phyloP scores from a whole-genome alignment of 225 moss, liverwort and hornwort genomes.

The Physcomitrellopsis africana region DNA sequence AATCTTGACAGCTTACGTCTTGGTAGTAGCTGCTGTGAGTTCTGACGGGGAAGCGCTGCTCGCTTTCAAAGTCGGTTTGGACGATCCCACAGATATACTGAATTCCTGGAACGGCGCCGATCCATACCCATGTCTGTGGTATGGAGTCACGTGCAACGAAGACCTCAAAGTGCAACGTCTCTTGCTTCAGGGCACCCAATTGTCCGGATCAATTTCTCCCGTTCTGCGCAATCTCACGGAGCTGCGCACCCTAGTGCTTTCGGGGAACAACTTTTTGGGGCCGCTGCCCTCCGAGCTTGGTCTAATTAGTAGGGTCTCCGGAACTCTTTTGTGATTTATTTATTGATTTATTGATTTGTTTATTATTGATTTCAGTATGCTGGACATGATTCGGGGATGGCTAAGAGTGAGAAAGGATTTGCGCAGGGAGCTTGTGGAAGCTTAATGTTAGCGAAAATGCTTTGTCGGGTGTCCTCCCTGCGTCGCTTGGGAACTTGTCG shows the following conservation, averaged over 20 bases:
- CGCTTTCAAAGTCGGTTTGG: slow-evolving; percentile 60
- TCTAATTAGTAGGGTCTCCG: slow-evolving; percentile 36
- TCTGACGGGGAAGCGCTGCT: slow-evolving; percentile 64
- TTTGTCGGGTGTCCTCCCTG: slow-evolving; percentile 60
- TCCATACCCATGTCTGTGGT: slow-evolving; percentile 63
- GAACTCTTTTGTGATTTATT: too few relatives aligned
- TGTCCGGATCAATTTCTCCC: slow-evolving; percentile 66
- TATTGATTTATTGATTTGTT: too few relatives aligned
- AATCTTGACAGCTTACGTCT: not conserved
- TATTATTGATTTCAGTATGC: too few relatives aligned
- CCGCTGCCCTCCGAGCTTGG: slow-evolving; percentile 49
- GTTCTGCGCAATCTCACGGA: slow-evolving; percentile 56
- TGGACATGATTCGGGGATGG: too few relatives aligned
- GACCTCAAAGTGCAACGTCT: slow-evolving; percentile 52
- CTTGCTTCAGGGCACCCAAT: slow-evolving; percentile 40
- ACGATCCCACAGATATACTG: slow-evolving; percentile 46
- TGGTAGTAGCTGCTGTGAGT: slow-evolving; percentile 28
- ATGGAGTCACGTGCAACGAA: slow-evolving; percentile 69
- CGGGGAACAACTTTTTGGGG: slow-evolving; percentile 61
- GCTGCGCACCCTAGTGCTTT: slow-evolving; percentile 56
- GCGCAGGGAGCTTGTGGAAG: slow-evolving; percentile 63
- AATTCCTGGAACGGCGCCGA: slow-evolving; percentile 60
- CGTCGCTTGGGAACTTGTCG: slow-evolving; percentile 48
- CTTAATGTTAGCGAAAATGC: slow-evolving; percentile 78
- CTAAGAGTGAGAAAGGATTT: not conserved